Evolutionary conservation across 805 yeast species (phyloP).

Genomic region (Maudiozyma bulderi): DNA sequence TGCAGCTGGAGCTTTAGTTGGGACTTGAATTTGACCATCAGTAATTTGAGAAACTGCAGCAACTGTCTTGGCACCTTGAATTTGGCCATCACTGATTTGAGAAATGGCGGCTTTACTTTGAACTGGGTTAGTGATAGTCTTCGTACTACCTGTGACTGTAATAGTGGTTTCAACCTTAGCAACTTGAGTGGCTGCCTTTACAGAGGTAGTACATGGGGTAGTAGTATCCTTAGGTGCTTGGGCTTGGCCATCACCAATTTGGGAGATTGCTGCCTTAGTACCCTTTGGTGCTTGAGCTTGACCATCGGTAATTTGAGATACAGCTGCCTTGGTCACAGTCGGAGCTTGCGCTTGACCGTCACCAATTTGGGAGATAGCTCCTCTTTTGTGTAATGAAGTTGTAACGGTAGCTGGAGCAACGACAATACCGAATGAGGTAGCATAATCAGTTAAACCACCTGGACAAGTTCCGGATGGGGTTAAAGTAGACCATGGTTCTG

Average conservation of each 20-base stretch:
- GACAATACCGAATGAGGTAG: conserved; percentile 56
- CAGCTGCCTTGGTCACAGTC: conserved; percentile 29
- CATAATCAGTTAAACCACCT: conserved; percentile 49
- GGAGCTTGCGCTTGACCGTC: not conserved
- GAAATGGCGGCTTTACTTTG: conserved; percentile 11
- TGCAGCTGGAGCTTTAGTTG: conserved; percentile 27
- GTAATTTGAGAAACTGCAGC: conserved; percentile 28
- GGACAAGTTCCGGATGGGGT: conserved; percentile 50
- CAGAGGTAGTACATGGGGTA: no score
- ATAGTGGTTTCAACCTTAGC: no score
- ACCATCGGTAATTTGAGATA: conserved; percentile 8
- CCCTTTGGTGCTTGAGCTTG: conserved; percentile 15
- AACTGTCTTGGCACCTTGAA: conserved; percentile 19
- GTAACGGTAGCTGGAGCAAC: conserved; percentile 29
- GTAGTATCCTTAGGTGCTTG: no score
- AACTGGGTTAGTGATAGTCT: no score
- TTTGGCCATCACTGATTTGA: conserved; percentile 8
- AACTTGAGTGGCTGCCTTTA: no score
- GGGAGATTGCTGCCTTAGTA: conserved; percentile 15
- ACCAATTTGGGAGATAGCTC: not conserved
- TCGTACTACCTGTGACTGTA: no score
- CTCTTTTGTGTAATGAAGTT: not conserved
- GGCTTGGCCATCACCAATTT: conserved; percentile 33
- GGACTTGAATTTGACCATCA: conserved; percentile 28
- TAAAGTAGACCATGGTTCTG: conserved; percentile 62